phyloP scores from a whole-genome alignment of 2,329 filamentous ascomycete species.

The Stagonosporopsis vannaccii region DNA sequence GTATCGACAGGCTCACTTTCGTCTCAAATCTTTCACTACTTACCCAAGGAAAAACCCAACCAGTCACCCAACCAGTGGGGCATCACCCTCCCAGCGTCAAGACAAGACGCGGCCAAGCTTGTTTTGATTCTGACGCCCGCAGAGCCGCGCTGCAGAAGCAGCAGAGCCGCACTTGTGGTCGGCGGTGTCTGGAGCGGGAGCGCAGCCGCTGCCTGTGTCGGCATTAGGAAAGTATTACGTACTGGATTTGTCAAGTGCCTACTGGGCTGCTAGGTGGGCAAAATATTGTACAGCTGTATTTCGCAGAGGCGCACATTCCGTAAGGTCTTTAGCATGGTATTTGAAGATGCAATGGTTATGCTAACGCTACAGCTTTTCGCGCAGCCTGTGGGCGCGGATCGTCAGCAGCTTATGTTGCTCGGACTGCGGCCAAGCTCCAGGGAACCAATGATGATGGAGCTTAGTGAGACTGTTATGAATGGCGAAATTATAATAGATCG shows the following conservation, averaged over 20 bases:
- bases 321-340: no score
- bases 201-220: background rate
- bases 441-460: background rate
- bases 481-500: background rate
- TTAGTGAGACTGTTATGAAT: background rate
- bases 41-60: background rate
- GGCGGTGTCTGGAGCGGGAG: background rate
- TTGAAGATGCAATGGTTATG: no score
- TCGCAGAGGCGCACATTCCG: background rate
- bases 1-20: background rate
- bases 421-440: background rate
- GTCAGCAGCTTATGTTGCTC: background rate
- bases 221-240: background rate
- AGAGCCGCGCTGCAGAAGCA: constrained; percentile 10
- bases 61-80: background rate
- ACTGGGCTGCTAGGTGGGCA: background rate
- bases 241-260: background rate
- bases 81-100: background rate
- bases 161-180: constrained; percentile 11
- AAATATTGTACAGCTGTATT: background rate
- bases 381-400: background rate
- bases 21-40: background rate
- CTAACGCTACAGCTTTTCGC: background rate
- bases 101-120: constrained; percentile 1
- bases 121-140: background rate